These are phyloP conservation scores for Stenogyne calaminthoides DNA, from an alignment of 305 asterid genomes.

Conservation along the genomic window DNA sequence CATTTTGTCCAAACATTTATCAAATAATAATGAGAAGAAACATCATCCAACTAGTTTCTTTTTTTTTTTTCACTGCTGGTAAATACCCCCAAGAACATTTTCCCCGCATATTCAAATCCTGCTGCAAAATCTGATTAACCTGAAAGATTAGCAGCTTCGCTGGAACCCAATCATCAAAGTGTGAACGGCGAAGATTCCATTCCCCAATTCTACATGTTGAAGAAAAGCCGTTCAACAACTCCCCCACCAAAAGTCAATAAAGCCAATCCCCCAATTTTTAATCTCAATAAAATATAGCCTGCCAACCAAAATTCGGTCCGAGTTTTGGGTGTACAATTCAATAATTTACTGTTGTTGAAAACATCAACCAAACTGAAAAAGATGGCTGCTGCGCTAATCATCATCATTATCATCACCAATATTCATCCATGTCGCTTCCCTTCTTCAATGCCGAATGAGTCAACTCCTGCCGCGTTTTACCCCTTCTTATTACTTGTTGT, in stretches of 20 bases:
- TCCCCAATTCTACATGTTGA: background rate
- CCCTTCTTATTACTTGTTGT: constrained; percentile 3
- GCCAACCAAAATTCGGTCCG: constrained; percentile 35
- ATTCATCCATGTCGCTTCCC: constrained; percentile 29
- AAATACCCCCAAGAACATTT: too few relatives aligned
- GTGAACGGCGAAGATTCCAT: constrained; percentile 43
- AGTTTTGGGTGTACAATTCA: constrained; percentile 37
- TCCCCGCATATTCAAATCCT: too few relatives aligned
- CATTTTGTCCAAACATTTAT: too few relatives aligned
- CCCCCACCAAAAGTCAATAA: constrained; percentile 42
- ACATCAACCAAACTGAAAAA: constrained; percentile 32
- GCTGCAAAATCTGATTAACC: too few relatives aligned
- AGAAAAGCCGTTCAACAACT: constrained; percentile 41
- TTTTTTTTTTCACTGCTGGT: too few relatives aligned
- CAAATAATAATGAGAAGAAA: too few relatives aligned
- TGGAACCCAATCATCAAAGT: constrained; percentile 6
- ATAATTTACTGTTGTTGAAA: constrained; percentile 34
- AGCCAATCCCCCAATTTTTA: constrained; percentile 22
- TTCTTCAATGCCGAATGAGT: constrained; percentile 47
- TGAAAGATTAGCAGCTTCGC: background rate
- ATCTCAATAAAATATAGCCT: constrained; percentile 24
- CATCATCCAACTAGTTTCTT: too few relatives aligned
- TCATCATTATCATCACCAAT: constrained; percentile 35
- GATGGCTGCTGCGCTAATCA: constrained; percentile 37
- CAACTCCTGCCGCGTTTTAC: constrained; percentile 30